Evolutionary conservation across 1,139 yeast species (phyloP).

Genomic region (Lizanozyma gosingica): DNA sequence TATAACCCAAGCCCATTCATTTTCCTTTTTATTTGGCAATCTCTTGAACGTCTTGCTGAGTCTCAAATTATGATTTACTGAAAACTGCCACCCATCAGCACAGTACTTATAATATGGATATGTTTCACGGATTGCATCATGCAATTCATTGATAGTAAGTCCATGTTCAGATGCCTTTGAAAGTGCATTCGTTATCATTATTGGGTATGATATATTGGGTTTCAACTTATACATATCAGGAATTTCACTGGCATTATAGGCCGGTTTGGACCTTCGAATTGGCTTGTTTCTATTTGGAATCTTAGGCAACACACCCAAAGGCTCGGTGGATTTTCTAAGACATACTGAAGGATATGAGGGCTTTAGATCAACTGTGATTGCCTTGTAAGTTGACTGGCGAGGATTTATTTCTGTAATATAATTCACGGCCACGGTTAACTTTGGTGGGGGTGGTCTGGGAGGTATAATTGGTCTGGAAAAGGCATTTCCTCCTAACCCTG

Average conservation of each 20-base stretch:
- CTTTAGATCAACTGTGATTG: constrained; percentile 18
- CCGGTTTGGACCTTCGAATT: neutral
- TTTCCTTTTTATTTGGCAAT: constrained; percentile 61
- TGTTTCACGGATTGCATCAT: constrained; percentile 74
- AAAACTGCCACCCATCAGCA: constrained; percentile 96
- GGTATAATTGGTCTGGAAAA: constrained; percentile 10
- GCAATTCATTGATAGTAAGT: constrained; percentile 44
- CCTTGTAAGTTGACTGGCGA: constrained; percentile 12
- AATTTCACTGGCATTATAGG: neutral
- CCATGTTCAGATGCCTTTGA: constrained; percentile 2
- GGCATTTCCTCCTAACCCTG: neutral
- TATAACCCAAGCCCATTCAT: constrained; percentile 89
- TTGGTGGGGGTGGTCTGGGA: constrained; percentile 30
- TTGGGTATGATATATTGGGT: neutral
- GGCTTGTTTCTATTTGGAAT: neutral
- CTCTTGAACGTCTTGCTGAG: constrained; percentile 77
- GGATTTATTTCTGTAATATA: neutral
- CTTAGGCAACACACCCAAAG: neutral
- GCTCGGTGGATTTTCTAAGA: neutral
- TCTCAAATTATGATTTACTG: constrained; percentile 82
- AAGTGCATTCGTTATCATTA: constrained; percentile 1
- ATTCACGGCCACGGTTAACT: constrained; percentile 18
- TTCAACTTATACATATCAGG: neutral
- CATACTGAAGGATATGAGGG: constrained; percentile 4
- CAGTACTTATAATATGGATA: constrained; percentile 91